Evolutionary conservation across 2,329 filamentous ascomycete genomes (phyloP).

Genomic region (Rhinocladiella similis): DNA sequence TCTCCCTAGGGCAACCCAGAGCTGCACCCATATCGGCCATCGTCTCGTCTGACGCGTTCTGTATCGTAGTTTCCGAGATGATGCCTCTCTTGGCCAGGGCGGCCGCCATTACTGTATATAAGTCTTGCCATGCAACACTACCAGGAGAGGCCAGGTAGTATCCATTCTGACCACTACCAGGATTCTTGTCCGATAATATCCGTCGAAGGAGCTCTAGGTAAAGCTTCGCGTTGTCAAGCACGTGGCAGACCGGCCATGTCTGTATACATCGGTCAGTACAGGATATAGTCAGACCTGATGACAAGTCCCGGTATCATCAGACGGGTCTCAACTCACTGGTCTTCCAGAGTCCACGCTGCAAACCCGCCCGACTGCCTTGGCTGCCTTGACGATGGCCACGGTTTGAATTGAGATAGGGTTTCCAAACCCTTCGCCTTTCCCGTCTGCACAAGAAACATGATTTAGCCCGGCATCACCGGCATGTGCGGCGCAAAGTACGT

Average conservation of each 20-base stretch:
- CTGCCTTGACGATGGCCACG: slow-evolving; percentile 49
- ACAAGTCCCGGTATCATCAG: background rate
- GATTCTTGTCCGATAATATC: slow-evolving; percentile 44
- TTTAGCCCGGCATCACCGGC: background rate
- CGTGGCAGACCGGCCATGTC: slow-evolving; percentile 56
- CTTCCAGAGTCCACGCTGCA: slow-evolving; percentile 45
- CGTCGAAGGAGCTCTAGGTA: slow-evolving; percentile 48
- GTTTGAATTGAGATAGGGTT: slow-evolving; percentile 55
- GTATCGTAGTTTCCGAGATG: slow-evolving; percentile 41
- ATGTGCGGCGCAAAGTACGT: background rate
- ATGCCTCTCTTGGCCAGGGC: slow-evolving; percentile 42
- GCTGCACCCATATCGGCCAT: slow-evolving; percentile 46
- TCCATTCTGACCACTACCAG: slow-evolving; percentile 45
- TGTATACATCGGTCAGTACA: slow-evolving; percentile 22
- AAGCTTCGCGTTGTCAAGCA: slow-evolving; percentile 48
- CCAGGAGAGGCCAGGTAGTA: slow-evolving; percentile 55
- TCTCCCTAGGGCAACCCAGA: slow-evolving; percentile 35
- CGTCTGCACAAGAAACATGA: slow-evolving; percentile 30
- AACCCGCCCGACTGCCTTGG: slow-evolving; percentile 41
- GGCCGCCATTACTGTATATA: slow-evolving; percentile 50
- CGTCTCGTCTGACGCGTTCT: slow-evolving; percentile 36
- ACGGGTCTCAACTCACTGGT: slow-evolving; percentile 28
- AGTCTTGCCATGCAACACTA: slow-evolving; percentile 51
- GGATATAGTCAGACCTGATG: background rate
- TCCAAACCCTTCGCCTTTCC: slow-evolving; percentile 51